Conservation (phyloP, 768 basidiomycete genomes). For the Serendipita sp. region DNA sequence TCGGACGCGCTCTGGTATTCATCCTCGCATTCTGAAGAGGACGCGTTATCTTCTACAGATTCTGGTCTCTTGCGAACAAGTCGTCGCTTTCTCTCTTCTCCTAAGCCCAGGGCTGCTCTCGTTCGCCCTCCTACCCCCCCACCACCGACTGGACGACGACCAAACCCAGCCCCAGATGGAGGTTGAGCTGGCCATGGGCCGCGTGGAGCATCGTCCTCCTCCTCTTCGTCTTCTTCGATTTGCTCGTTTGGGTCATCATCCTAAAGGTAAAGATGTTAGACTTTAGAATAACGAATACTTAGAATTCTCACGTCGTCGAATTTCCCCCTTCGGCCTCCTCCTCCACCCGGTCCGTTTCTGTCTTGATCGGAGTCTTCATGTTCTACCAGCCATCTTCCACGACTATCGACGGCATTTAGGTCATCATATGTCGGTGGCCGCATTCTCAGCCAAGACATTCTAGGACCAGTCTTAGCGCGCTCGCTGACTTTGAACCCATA, state of each 20-base stretch:
- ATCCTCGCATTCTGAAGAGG: not conserved
- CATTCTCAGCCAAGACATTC: slow-evolving; percentile 92
- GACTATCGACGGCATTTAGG: slow-evolving; percentile 77
- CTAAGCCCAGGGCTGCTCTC: not conserved
- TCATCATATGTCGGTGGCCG: slow-evolving; percentile 68
- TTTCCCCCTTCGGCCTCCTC: slow-evolving; percentile 5
- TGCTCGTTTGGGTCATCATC: not conserved
- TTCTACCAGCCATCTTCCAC: slow-evolving; percentile 66
- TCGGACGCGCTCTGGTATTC: not conserved
- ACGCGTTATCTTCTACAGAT: not conserved
- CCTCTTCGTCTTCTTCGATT: slow-evolving; percentile 4
- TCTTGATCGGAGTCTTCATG: slow-evolving; percentile 51
- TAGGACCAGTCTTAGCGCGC: slow-evolving; percentile 80
- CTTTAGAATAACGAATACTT: not conserved
- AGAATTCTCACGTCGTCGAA: slow-evolving; percentile 9
- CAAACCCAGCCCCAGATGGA: not conserved
- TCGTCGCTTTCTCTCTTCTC: not conserved
- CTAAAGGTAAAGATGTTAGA: not conserved
- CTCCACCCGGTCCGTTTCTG: slow-evolving; percentile 10
- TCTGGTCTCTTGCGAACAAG: not conserved
- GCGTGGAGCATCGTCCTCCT: not conserved
- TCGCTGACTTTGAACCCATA: slow-evolving; percentile 98
- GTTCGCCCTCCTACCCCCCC: not conserved
- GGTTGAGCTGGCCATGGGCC: not conserved
- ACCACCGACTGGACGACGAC: not conserved